A percentile compares a stretch with the other conserved stretches of the same genome.
Conservation (phyloP, 1,284 basidiomycete genomes). For the Irpex sp. region DNA sequence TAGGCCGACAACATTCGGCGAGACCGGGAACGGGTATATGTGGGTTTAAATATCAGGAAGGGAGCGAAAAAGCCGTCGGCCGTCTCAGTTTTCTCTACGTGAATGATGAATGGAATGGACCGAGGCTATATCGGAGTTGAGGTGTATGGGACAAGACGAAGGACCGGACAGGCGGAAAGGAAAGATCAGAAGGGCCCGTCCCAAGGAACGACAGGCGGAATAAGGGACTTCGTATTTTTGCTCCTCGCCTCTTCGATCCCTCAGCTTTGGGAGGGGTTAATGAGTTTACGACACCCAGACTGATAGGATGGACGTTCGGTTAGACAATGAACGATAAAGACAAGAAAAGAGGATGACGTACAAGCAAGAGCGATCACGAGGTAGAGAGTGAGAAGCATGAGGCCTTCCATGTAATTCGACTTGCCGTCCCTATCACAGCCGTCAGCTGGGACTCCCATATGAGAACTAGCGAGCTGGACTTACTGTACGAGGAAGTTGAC, state of each 20-base stretch:
- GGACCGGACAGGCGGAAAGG: not conserved
- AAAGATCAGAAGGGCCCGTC: not conserved
- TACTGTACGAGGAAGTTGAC: slow-evolving; percentile 78
- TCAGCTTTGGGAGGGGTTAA: not conserved
- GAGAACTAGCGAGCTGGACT: slow-evolving; percentile 23
- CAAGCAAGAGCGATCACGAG: slow-evolving; percentile 30
- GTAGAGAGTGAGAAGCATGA: slow-evolving; percentile 49
- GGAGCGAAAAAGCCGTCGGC: no score
- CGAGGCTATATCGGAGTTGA: no score
- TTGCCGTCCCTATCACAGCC: slow-evolving; percentile 59
- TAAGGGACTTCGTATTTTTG: not conserved
- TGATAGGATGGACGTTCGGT: slow-evolving; percentile 8
- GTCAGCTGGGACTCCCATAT: not conserved
- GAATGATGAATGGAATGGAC: no score
- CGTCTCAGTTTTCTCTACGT: no score
- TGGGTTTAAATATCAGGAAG: no score
- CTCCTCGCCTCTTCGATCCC: slow-evolving; percentile 12
- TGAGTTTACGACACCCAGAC: slow-evolving; percentile 30
- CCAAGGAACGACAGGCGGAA: not conserved
- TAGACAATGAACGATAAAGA: not conserved
- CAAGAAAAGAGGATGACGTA: slow-evolving; percentile 11
- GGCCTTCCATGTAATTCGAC: slow-evolving; percentile 86
- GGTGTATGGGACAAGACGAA: not conserved
- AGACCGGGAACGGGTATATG: no score
- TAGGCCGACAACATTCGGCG: no score